Base-by-base conservation (phyloP, 1,284 basidiomycete genomes). In the Sporisorium reilianum region DNA sequence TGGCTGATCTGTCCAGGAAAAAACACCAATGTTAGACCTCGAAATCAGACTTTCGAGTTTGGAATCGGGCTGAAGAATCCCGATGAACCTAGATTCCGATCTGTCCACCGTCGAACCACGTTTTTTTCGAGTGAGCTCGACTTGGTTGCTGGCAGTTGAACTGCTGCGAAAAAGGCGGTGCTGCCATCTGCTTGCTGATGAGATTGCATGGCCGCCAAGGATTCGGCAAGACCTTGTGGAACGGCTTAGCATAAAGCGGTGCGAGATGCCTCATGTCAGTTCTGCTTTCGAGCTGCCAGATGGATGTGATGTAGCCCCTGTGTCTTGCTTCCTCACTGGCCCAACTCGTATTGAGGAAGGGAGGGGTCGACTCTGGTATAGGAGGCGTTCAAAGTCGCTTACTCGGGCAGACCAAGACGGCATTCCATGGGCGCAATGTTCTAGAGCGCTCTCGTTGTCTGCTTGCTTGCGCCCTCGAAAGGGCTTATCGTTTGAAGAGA, bases 11-110 rank as follows among this genome's bases (percentile, higher is more conserved):
- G n/a, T n/a, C n/a, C n/a, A n/a, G n/a, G n/a, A n/a, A n/a, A n/a
- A n/a, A n/a, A n/a, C n/a, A n/a, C n/a, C n/a, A n/a, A n/a, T 48
- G 28, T 48, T 48, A 48, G 46, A 48, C 18, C 12, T 9, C n/a
- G n/a, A n/a, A n/a, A n/a, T n/a, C n/a, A n/a, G n/a, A n/a, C n/a
- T n/a, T n/a, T n/a, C n/a, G n/a, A n/a, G n/a, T n/a, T n/a, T n/a
- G n/a, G n/a, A n/a, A n/a, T n/a, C n/a, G n/a, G n/a, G n/a, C n/a
- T n/a, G n/a, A n/a, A n/a, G n/a, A n/a, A n/a, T n/a, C n/a, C n/a
- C n/a, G 5, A 16, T 3, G 16, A 5, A n/a, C 22, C n/a, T 14
- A 18, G 46, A 48, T 48, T 12, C 9, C 25, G 25, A 28, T 46
- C 25, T 28, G 5, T 28, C 2, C 4, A 26, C 22, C 18, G 3